These are phyloP conservation scores for Sporothrix globosa DNA, from an alignment of 2,329 filamentous ascomycete genomes.

Conservation along the genomic window DNA sequence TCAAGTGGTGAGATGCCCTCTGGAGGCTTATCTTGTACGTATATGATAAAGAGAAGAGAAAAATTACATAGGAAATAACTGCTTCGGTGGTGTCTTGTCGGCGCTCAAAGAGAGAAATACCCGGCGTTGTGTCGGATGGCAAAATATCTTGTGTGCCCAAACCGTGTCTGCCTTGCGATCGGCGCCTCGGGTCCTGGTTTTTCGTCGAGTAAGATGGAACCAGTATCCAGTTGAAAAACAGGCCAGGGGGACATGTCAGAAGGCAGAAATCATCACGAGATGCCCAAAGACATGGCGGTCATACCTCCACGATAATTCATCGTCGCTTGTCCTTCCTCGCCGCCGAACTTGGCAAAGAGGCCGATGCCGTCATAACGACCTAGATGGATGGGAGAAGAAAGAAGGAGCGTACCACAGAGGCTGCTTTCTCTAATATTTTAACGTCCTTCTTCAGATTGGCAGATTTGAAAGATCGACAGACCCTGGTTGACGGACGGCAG, in stretches of 20 bases:
- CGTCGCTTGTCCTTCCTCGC: neutral
- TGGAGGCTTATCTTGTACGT: neutral
- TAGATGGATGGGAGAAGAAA: neutral
- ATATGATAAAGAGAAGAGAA: neutral
- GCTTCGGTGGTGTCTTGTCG: neutral
- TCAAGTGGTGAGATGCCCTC: too few species aligned
- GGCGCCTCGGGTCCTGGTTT: neutral
- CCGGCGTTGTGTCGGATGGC: neutral
- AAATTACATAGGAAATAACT: too few species aligned
- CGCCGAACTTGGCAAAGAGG: constrained; percentile 10
- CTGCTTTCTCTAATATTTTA: neutral
- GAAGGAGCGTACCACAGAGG: constrained; percentile 3
- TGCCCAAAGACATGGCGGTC: neutral
- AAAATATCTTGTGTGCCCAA: neutral
- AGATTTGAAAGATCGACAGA: neutral
- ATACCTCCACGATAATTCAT: neutral
- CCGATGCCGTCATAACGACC: constrained; percentile 12
- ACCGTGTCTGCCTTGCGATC: constrained; percentile 5
- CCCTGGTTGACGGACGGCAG: constrained; percentile 2
- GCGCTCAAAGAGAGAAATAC: neutral
- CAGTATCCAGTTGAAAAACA: neutral
- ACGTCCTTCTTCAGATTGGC: neutral
- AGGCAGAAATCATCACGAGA: constrained; percentile 2
- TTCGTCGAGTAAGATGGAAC: neutral
- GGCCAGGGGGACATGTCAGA: neutral